Conservation (phyloP, 164 flowering plant genomes). For the Nelumbo lutea region DNA sequence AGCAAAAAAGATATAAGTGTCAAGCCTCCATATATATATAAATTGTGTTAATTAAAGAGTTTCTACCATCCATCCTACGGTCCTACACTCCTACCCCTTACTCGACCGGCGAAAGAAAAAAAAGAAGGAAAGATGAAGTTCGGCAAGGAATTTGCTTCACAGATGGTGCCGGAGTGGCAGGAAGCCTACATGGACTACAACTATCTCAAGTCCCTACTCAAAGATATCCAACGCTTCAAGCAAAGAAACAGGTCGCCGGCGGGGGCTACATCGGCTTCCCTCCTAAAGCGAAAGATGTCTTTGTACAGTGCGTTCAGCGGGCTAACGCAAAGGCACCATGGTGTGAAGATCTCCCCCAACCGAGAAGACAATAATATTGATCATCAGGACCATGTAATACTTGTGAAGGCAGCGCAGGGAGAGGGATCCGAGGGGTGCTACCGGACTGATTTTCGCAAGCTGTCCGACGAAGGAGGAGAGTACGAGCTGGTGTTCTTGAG, state of each 20-base stretch:
- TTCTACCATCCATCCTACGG: no score
- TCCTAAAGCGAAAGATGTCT: slow-evolving; percentile 18
- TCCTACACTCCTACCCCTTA: no score
- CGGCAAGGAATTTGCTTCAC: not conserved
- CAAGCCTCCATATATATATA: no score
- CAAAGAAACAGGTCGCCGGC: slow-evolving; percentile 12
- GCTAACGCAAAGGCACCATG: slow-evolving; percentile 12
- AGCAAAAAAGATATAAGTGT: no score
- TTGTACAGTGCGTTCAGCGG: slow-evolving; percentile 51
- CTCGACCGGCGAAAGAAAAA: no score
- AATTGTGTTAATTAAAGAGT: no score
- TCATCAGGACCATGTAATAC: slow-evolving; percentile 25
- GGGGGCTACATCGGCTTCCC: no score
- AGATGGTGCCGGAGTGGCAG: not conserved
- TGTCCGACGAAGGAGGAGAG: slow-evolving; percentile 29
- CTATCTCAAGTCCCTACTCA: slow-evolving; percentile 30
- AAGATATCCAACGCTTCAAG: slow-evolving; percentile 24
- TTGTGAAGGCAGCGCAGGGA: slow-evolving; percentile 10
- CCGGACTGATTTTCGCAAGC: slow-evolving; percentile 25
- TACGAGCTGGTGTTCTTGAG: slow-evolving; percentile 29
- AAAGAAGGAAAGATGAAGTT: not conserved
- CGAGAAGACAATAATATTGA: not conserved
- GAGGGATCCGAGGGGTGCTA: slow-evolving; percentile 9
- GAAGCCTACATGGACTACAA: slow-evolving; percentile 12
- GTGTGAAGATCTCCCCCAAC: not conserved